Evolutionary conservation across 179 eudicot genomes (phyloP), one percentile per base, ranked within the genome.

Genomic region (Silene noctiflora): DNA sequence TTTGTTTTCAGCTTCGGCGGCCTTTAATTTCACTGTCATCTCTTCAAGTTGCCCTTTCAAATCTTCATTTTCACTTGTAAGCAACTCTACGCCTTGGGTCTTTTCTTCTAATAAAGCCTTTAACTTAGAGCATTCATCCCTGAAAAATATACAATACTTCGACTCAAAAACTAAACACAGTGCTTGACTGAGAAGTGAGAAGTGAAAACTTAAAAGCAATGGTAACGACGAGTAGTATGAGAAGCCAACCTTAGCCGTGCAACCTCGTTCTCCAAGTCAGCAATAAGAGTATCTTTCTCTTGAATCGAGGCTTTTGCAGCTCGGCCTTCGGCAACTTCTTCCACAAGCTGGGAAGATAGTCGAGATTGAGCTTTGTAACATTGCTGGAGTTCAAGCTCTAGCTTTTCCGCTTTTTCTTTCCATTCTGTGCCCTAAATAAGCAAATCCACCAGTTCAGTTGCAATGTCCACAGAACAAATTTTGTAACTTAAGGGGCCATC

Each of bases 361-460:
- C 96, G 91, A 65, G 97, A 82, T 79, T 91, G 99, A 82, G 99
- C 97, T 85, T 89, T 95, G 89, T 95, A 95, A 80, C 96, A 93
- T 80, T 95, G 99, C 83, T 93, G 99, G 82, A 95, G 95, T 87
- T 95, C 99, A 74, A 82, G 48, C 78, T 95, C 99, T 75, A 93
- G 84, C 65, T 86, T 88, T 86, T 95, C 99, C 63, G 96, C 98
- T 77, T 93, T 91, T 67, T 95, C 97, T 75, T 93, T 91, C 98
- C 98, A 95, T 83, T 91, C 98, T 71, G 98, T 89, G 73, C 97
- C 97, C 99, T 95, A 0, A 69, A 77, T 51, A 44, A 81, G 65
- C 29, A 77, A 1, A 76, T 14, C 56, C 21, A 70, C 25, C 14
- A 72, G 39, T 39, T 81, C 81, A 81, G 56, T 78, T 76, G 75